These are phyloP conservation scores for Coemansia sp. DNA, from an alignment of 192 early-diverging fungal species.

Conservation along the genomic window DNA sequence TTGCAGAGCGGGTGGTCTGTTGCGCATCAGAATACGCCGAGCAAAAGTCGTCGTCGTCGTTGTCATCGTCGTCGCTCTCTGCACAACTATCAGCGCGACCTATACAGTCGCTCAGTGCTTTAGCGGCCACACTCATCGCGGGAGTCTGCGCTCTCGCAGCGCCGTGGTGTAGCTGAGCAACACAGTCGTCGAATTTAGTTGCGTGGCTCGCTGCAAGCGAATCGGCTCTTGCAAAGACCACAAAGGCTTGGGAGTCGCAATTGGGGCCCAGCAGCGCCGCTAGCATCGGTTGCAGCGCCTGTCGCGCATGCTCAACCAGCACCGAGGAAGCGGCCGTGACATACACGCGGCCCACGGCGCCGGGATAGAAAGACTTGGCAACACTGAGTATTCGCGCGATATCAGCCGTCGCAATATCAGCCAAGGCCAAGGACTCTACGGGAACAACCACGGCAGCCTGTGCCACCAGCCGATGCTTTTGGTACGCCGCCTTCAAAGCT, in stretches of 20 bases:
- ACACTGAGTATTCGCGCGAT: slow-evolving; percentile 9
- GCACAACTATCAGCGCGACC: neutral
- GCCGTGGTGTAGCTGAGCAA: neutral
- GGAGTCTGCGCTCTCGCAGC: neutral
- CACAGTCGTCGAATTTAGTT: neutral
- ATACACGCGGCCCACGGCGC: slow-evolving; percentile 26
- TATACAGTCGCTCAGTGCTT: slow-evolving; percentile 12
- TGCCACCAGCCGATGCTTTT: neutral
- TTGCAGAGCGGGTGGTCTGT: neutral
- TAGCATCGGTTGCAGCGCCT: slow-evolving; percentile 28
- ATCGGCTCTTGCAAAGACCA: neutral
- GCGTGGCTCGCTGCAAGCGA: neutral
- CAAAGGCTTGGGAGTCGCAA: neutral
- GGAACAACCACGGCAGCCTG: slow-evolving; percentile 34
- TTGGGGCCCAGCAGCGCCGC: neutral
- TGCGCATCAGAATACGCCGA: slow-evolving; percentile 32
- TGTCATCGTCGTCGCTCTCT: slow-evolving; percentile 17
- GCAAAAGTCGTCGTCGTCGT: slow-evolving; percentile 43
- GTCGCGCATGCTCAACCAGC: slow-evolving; percentile 41
- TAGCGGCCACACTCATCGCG: neutral
- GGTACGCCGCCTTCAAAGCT: slow-evolving; percentile 25
- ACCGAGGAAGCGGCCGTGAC: slow-evolving; percentile 44
- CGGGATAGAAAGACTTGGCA: slow-evolving; percentile 28
- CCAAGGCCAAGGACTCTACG: slow-evolving; percentile 42
- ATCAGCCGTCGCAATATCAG: slow-evolving; percentile 7